Conservation (phyloP, 2,329 filamentous ascomycete genomes). For the Allantophomopsis lycopodina region DNA sequence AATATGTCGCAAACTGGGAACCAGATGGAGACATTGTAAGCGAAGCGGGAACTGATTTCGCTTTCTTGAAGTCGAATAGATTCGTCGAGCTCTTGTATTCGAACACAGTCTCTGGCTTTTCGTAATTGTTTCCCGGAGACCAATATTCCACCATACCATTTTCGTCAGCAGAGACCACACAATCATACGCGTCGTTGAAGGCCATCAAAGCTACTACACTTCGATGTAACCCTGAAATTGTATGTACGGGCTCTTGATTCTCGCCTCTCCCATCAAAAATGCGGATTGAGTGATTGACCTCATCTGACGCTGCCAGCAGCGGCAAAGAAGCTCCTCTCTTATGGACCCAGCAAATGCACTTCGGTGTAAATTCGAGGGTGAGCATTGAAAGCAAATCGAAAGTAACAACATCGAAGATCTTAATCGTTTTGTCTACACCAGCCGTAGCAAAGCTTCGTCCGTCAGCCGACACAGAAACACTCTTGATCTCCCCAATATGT, state of each 20-base stretch:
- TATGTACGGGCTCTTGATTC: slow-evolving; percentile 61
- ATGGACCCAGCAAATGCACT: slow-evolving; percentile 86
- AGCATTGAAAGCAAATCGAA: slow-evolving; percentile 81
- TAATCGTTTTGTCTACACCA: slow-evolving; percentile 64
- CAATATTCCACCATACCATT: slow-evolving; percentile 96
- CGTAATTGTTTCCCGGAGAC: slow-evolving; percentile 66
- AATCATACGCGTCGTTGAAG: slow-evolving; percentile 82
- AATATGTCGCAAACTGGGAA: slow-evolving; percentile 75
- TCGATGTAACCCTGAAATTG: slow-evolving; percentile 66
- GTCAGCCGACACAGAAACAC: slow-evolving; percentile 76
- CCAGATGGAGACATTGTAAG: slow-evolving; percentile 79
- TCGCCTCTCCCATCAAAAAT: slow-evolving; percentile 89
- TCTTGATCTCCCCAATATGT: slow-evolving; percentile 72
- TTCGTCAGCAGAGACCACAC: slow-evolving; percentile 80
- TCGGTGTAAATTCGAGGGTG: slow-evolving; percentile 60
- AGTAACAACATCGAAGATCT: slow-evolving; percentile 72
- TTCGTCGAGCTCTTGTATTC: slow-evolving; percentile 88
- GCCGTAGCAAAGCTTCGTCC: slow-evolving; percentile 88
- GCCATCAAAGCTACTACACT: slow-evolving; percentile 72
- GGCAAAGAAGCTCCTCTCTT: slow-evolving; percentile 77
- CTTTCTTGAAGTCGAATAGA: slow-evolving; percentile 94
- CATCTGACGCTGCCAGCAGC: slow-evolving; percentile 70
- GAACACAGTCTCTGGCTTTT: slow-evolving; percentile 87
- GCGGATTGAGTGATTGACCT: slow-evolving; percentile 55
- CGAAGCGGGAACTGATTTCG: slow-evolving; percentile 71